phyloP scores from a whole-genome alignment of 2,329 filamentous ascomycete species.

The Cryphonectria japonica region DNA sequence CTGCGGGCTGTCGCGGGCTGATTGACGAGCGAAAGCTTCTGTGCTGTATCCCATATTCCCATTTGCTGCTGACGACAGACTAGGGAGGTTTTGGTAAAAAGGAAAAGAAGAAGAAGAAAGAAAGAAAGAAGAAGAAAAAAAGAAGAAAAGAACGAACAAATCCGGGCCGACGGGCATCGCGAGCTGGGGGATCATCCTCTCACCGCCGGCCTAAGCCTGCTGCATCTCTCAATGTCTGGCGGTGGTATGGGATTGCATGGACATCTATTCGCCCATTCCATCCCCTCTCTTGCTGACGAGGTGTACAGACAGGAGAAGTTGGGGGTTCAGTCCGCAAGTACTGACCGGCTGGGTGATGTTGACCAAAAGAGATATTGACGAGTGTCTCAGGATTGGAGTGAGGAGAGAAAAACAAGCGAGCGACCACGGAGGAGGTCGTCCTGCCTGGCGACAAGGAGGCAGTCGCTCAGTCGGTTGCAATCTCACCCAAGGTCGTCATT shows the following conservation, averaged over 20 bases:
- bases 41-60: too few species aligned
- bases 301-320: not conserved
- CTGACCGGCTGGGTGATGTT: too few species aligned
- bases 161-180: too few species aligned
- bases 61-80: too few species aligned
- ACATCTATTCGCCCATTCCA: too few species aligned
- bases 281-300: too few species aligned
- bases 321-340: not conserved
- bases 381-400: not conserved
- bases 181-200: not conserved
- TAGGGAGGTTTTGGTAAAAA: too few species aligned
- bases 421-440: not conserved
- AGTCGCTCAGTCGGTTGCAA: slow-evolving; percentile 16
- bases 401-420: not conserved
- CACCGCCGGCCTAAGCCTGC: slow-evolving; percentile 9
- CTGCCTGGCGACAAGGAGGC: slow-evolving; percentile 6
- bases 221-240: not conserved
- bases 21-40: too few species aligned
- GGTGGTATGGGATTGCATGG: not conserved
- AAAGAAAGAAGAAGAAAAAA: too few species aligned
- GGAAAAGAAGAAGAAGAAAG: too few species aligned
- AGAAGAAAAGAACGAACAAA: too few species aligned
- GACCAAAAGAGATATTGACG: not conserved
- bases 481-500: not conserved
- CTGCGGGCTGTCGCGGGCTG: too few species aligned